phyloP scores from a whole-genome alignment of 768 basidiomycete genomes.

The Coprinopsis strossmayeri region DNA sequence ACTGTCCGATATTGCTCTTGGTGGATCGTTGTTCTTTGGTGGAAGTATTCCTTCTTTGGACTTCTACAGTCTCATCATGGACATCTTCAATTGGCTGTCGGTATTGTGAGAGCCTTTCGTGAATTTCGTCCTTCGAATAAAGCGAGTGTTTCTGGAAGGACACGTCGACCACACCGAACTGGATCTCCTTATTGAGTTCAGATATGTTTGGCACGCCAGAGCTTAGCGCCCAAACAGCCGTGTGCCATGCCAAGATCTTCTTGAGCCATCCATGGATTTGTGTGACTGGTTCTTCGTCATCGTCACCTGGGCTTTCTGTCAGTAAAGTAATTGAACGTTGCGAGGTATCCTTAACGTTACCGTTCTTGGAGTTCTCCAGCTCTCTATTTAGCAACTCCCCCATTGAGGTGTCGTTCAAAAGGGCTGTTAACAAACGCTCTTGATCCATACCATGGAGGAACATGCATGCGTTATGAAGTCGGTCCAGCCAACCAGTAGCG shows the following conservation, averaged over 20 bases:
- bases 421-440: no score
- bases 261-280: background rate
- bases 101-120: no score
- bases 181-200: background rate
- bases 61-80: no score
- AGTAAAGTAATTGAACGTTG: background rate
- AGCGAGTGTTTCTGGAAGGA: background rate
- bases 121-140: no score
- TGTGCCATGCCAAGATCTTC: background rate
- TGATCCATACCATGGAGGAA: no score
- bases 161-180: background rate
- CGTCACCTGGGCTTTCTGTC: background rate
- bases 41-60: background rate
- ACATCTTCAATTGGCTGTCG: no score
- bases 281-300: background rate
- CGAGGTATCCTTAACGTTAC: no score
- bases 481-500: no score
- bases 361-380: no score
- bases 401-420: no score
- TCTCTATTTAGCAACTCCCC: no score
- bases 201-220: background rate
- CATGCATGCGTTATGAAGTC: no score
- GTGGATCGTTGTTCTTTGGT: background rate
- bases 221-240: background rate
- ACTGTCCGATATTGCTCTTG: background rate